A percentile compares a stretch with the other conserved stretches of the same genome.
Evolutionary conservation across 768 basidiomycete species (phyloP).

Genomic region (Pisolithus albus): DNA sequence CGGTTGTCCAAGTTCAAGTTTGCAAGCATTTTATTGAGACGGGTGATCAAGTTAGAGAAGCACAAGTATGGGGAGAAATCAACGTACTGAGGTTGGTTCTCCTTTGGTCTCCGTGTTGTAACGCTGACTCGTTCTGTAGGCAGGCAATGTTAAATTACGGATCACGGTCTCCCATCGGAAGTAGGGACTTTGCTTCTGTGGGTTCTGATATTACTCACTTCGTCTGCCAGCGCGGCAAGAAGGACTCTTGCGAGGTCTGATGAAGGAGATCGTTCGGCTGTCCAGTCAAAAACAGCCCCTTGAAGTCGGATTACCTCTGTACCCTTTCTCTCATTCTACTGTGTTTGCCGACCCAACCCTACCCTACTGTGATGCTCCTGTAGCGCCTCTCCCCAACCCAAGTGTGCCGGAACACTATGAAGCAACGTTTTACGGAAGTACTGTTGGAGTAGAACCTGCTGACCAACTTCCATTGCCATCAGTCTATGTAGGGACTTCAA

Average conservation of each 20-base stretch:
- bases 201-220: constrained; percentile 4
- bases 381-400: constrained; percentile 26
- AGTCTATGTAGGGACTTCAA: not conserved
- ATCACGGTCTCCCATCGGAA: constrained; percentile 71
- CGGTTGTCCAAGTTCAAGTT: constrained; percentile 77
- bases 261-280: constrained; percentile 79
- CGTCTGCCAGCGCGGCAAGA: constrained; percentile 66
- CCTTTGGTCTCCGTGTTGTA: not conserved
- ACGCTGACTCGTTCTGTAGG: constrained; percentile 31
- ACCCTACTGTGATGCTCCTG: constrained; percentile 22
- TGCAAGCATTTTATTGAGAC: constrained; percentile 84
- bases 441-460: constrained; percentile 8
- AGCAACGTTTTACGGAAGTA: not conserved
- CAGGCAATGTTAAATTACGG: constrained; percentile 84
- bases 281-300: constrained; percentile 76
- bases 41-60: constrained; percentile 66
- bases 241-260: constrained; percentile 70
- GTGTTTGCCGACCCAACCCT: constrained; percentile 49
- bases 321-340: constrained; percentile 69
- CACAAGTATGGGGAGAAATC: constrained; percentile 82
- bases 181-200: constrained; percentile 38
- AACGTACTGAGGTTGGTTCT: constrained; percentile 62
- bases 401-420: constrained; percentile 5
- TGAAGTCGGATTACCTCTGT: constrained; percentile 73
- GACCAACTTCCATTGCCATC: not conserved